Percentiles rank a stretch among this genome's conserved stretches.
phyloP scores from a whole-genome alignment of 495 filamentous ascomycete genomes.

The Lophiotrema nucula region DNA sequence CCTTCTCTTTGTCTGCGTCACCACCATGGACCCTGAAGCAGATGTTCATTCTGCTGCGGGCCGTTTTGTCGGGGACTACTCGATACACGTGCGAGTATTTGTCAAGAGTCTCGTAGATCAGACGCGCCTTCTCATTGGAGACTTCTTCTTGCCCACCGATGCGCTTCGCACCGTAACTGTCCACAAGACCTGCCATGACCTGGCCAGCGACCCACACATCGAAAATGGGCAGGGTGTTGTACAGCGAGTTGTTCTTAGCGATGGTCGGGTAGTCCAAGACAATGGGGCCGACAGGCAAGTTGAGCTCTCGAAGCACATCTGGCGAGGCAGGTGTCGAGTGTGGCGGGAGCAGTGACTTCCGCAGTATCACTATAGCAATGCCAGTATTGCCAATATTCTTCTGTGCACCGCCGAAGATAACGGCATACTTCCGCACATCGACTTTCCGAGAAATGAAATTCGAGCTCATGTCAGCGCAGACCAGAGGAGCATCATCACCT shows the following conservation, averaged over 20 bases:
- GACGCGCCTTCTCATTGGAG: constrained; percentile 66
- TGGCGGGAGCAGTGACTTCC: constrained; percentile 72
- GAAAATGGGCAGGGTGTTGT: constrained; percentile 95
- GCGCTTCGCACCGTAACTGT: constrained; percentile 58
- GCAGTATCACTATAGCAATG: constrained; percentile 78
- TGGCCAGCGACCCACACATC: constrained; percentile 85
- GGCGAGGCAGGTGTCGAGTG: constrained; percentile 54
- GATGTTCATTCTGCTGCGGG: constrained; percentile 85
- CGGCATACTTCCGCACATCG: constrained; percentile 68
- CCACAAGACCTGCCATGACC: constrained; percentile 69
- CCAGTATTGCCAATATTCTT: constrained; percentile 89
- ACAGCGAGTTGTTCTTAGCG: constrained; percentile 84
- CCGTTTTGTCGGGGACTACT: constrained; percentile 69
- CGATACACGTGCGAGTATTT: constrained; percentile 65
- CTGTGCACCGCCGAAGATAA: constrained; percentile 80
- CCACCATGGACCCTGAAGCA: constrained; percentile 75
- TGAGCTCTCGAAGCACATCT: constrained; percentile 69
- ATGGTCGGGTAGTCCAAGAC: constrained; percentile 77
- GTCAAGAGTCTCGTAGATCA: constrained; percentile 74
- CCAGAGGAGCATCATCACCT: constrained; percentile 57
- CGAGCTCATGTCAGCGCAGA: constrained; percentile 84
- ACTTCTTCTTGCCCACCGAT: constrained; percentile 69
- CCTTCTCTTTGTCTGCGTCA: constrained; percentile 66
- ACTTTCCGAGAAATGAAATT: constrained; percentile 68
- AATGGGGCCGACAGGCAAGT: constrained; percentile 70